Evolutionary conservation across 768 basidiomycete species (phyloP).

Genomic region (Lactifluus volemus): DNA sequence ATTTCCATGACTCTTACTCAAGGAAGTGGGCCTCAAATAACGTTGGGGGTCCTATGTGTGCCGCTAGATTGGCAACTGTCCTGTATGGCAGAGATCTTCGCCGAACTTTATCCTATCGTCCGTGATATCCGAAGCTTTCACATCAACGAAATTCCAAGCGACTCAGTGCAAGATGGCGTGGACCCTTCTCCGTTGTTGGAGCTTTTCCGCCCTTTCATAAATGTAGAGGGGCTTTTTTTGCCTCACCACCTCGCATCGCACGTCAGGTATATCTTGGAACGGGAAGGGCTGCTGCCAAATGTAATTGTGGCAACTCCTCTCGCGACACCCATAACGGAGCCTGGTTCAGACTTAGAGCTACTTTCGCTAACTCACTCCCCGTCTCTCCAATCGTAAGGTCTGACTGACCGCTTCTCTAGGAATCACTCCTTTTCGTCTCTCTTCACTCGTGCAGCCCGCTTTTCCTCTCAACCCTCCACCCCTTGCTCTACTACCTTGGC

Average conservation of each 20-base stretch:
- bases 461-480: too few species aligned
- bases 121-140: neutral
- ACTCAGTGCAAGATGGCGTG: neutral
- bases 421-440: too few species aligned
- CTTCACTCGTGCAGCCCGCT: too few species aligned
- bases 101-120: too few species aligned
- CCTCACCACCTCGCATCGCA: neutral
- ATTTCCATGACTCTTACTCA: neutral
- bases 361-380: too few species aligned
- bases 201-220: neutral
- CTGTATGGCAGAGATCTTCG: neutral
- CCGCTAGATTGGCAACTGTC: neutral
- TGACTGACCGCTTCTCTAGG: too few species aligned
- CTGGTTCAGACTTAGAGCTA: too few species aligned
- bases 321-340: too few species aligned
- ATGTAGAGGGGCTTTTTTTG: neutral
- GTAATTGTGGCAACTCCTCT: too few species aligned
- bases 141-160: neutral
- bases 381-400: too few species aligned
- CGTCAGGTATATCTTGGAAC: neutral
- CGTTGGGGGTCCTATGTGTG: neutral
- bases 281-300: neutral
- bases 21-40: neutral
- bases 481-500: too few species aligned
- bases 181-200: neutral